Base-by-base conservation (phyloP, 2,329 filamentous ascomycete genomes). In the Anthostomella pinea region DNA sequence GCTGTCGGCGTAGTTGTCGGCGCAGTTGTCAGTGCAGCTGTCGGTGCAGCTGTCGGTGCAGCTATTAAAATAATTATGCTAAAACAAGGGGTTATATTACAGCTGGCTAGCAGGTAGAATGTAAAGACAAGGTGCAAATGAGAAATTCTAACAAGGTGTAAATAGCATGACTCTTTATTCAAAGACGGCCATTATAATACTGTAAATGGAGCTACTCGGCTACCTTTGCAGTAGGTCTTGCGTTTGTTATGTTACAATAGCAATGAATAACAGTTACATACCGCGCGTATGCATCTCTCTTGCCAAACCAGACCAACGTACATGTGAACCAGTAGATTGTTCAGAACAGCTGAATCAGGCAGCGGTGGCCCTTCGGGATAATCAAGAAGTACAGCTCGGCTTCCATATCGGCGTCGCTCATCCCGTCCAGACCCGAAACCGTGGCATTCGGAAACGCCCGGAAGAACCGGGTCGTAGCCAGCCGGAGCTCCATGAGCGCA, bases 401-500 rank as follows among this genome's bases (percentile, higher is more conserved):
- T 6, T 41, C 38, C 59, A 62, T 61, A 8, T 61, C 57, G 6
- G 43, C 42, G 4, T 60, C 56, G 11, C 24, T 41, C 51, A 62
- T 57, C 18, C 53, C 58, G 16, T 59, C 54, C 5, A 30, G 33
- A 1, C 31, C 39, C 2, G 57, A 60, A 9, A 58, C 35, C 14
- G 28, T 49, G 5, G 56, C 54, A 15, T 56, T 45, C 1, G 57
- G 57, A 17, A 59, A 62, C 5, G 40, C 22, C 11, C 43, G 51
- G 54, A 77, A 75, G 54, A 79, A 73, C 8, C 65, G 59, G 0
- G 73, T 69, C 2, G 64, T 60, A 0, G 64, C 70, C 28, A 75
- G 63, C 3, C 73, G 61, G 15, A 79, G 49, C 44, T 79, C 74
- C 56, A 76, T 71, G 10, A 64, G 62, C 0, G 75, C 75, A 8